Conservation (phyloP, 306 rosid species). For the Hylodesmum podocarpum region DNA sequence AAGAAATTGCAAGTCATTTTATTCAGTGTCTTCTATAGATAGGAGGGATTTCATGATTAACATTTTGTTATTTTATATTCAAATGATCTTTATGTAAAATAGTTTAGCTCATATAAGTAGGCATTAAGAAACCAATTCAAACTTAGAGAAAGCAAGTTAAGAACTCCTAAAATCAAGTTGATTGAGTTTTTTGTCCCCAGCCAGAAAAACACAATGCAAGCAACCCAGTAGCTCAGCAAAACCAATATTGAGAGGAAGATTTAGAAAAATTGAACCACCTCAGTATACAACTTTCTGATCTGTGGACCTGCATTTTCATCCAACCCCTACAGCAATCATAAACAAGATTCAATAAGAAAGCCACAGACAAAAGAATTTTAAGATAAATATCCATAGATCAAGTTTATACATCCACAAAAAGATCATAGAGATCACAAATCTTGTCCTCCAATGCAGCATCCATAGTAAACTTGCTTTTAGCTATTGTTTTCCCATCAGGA, state of each 20-base stretch:
- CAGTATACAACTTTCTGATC: conserved; percentile 82
- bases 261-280: conserved; percentile 54
- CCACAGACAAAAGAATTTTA: conserved; percentile 16
- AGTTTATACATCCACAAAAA: conserved; percentile 82
- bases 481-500: conserved; percentile 61
- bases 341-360: conserved; percentile 31
- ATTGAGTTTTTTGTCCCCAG: conserved; percentile 16
- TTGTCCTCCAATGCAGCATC: conserved; percentile 86
- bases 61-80: background rate
- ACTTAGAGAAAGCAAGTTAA: conserved; percentile 1
- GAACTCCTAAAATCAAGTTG: conserved; percentile 27
- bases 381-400: conserved; percentile 31
- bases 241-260: background rate
- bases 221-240: conserved; percentile 11
- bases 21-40: background rate
- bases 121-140: conserved; percentile 7
- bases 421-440: conserved; percentile 98
- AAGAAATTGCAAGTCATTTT: conserved; percentile 6
- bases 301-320: conserved; percentile 95
- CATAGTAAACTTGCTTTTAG: conserved; percentile 67
- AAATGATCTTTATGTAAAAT: background rate
- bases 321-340: conserved; percentile 71
- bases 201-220: conserved; percentile 18
- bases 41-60: conserved; percentile 1
- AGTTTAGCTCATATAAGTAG: conserved; percentile 20